Evolutionary conservation across 106 monocot genomes (phyloP).

Genomic region (Vanilla planifolia): DNA sequence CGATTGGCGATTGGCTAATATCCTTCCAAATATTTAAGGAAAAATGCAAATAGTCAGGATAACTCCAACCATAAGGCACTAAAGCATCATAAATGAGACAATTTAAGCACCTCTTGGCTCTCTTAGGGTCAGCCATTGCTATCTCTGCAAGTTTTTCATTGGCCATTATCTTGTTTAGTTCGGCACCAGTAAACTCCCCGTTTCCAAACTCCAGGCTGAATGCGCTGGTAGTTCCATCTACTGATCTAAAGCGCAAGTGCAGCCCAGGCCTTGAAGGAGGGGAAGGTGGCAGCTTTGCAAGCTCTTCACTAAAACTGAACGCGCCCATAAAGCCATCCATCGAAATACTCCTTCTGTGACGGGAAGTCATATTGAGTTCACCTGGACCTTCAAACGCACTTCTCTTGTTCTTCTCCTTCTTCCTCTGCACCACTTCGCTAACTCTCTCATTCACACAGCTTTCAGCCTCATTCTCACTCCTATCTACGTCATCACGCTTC

Average conservation of each 20-base stretch:
- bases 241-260: constrained; percentile 37
- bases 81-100: not conserved
- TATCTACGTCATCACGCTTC: constrained; percentile 39
- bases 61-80: not conserved
- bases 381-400: constrained; percentile 29
- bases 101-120: constrained; percentile 62
- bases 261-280: constrained; percentile 16
- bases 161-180: constrained; percentile 85
- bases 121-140: constrained; percentile 64
- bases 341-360: constrained; percentile 64
- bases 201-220: constrained; percentile 58
- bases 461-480: constrained; percentile 81
- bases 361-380: constrained; percentile 8
- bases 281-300: constrained; percentile 50
- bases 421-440: constrained; percentile 16
- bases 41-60: not conserved
- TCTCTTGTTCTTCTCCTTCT: constrained; percentile 43
- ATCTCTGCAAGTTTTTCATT: constrained; percentile 86
- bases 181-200: constrained; percentile 65
- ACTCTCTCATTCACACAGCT: constrained; percentile 54
- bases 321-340: constrained; percentile 88
- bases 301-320: constrained; percentile 59
- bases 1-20: constrained; percentile 71
- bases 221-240: constrained; percentile 33
- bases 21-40: constrained; percentile 39